Evolutionary conservation across 371 early-diverging fungal genomes (phyloP).

Genomic region (Rhizopus delemar): DNA sequence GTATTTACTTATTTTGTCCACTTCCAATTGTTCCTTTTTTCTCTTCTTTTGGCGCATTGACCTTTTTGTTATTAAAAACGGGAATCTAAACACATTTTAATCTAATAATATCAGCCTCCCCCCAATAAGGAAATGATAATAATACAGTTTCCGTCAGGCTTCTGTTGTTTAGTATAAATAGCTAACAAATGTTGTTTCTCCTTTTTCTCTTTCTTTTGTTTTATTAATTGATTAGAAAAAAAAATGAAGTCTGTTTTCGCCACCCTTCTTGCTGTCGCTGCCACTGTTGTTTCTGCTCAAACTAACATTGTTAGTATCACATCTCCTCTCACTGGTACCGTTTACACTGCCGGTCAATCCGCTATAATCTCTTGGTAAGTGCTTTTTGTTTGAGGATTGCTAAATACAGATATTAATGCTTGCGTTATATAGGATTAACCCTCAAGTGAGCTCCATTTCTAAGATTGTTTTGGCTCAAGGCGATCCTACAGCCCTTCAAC

Average conservation of each 20-base stretch:
- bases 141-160: neutral
- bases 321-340: slow-evolving; percentile 30
- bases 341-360: slow-evolving; percentile 34
- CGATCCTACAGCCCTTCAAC: slow-evolving; percentile 15
- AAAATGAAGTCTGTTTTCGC: slow-evolving; percentile 15
- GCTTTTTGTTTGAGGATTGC: neutral
- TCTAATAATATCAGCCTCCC: too few species aligned
- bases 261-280: slow-evolving; percentile 17
- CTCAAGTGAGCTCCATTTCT: slow-evolving; percentile 16
- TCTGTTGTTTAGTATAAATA: neutral
- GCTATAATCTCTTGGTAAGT: slow-evolving; percentile 34
- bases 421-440: slow-evolving; percentile 17
- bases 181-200: neutral
- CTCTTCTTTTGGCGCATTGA: neutral
- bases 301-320: slow-evolving; percentile 31
- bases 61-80: too few species aligned
- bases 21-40: neutral
- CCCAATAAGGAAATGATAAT: neutral
- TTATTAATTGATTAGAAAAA: neutral
- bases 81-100: too few species aligned
- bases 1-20: too few species aligned
- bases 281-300: slow-evolving; percentile 30
- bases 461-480: slow-evolving; percentile 29
- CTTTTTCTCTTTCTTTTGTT: neutral
- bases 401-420: neutral